A percentile compares a stretch with the other conserved stretches of the same genome.
Evolutionary conservation across 768 basidiomycete genomes (phyloP).

Genomic region (Psilocybe cubensis): DNA sequence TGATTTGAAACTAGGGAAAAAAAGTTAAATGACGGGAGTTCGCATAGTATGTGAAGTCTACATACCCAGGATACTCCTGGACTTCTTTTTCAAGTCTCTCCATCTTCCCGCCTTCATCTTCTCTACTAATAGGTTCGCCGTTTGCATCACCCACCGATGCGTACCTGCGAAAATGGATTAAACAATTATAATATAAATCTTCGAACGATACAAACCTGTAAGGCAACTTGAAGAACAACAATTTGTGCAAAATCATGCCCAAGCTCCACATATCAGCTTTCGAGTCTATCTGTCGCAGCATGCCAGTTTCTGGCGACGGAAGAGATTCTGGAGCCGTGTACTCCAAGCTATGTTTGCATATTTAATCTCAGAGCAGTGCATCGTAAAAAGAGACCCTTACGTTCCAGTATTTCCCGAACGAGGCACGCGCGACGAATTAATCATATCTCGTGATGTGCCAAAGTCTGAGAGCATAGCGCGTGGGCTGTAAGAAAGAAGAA

Average conservation of each 20-base stretch:
- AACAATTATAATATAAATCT: not conserved
- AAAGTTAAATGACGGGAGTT: not conserved
- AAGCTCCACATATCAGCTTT: slow-evolving; percentile 98
- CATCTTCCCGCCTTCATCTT: slow-evolving; percentile 65
- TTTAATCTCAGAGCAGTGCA: not conserved
- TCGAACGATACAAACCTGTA: slow-evolving; percentile 54
- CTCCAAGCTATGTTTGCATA: slow-evolving; percentile 66
- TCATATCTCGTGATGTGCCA: slow-evolving; percentile 92
- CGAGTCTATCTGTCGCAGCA: slow-evolving; percentile 74
- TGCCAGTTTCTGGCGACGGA: slow-evolving; percentile 64
- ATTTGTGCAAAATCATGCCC: slow-evolving; percentile 94
- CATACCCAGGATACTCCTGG: slow-evolving; percentile 71
- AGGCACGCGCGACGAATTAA: slow-evolving; percentile 57
- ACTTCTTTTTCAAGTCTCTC: slow-evolving; percentile 76
- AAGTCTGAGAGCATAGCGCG: slow-evolving; percentile 96
- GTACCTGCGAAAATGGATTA: slow-evolving; percentile 39
- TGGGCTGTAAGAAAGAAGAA: slow-evolving; percentile 53
- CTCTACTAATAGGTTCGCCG: slow-evolving; percentile 37
- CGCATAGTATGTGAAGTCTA: too few relatives aligned
- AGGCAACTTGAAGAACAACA: slow-evolving; percentile 89
- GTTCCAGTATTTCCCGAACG: slow-evolving; percentile 97
- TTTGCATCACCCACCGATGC: slow-evolving; percentile 62
- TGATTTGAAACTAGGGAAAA: slow-evolving; percentile 47
- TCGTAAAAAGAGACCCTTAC: slow-evolving; percentile 46
- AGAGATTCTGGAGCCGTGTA: slow-evolving; percentile 90